These are phyloP conservation scores for Penicillium bialowiezense DNA, from an alignment of 495 filamentous ascomycete genomes.

Conservation along the genomic window DNA sequence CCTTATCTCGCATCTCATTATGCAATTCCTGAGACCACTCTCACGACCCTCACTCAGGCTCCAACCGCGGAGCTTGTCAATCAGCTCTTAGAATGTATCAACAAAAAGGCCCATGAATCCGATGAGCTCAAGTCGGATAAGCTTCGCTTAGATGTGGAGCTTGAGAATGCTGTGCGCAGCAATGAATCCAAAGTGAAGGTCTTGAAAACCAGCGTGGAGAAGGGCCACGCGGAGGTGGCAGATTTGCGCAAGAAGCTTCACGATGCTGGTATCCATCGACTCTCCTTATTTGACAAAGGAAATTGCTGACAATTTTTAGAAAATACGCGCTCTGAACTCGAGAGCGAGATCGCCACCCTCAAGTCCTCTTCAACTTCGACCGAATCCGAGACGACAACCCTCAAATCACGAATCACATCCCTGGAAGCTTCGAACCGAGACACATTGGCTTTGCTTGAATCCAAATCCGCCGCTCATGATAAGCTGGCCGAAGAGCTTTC, in stretches of 20 bases:
- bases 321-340: slow-evolving; percentile 60
- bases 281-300: background rate
- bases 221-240: slow-evolving; percentile 74
- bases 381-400: slow-evolving; percentile 68
- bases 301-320: slow-evolving; percentile 45
- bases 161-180: slow-evolving; percentile 80
- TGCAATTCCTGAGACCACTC: slow-evolving; percentile 63
- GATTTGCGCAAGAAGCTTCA: slow-evolving; percentile 75
- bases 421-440: slow-evolving; percentile 91
- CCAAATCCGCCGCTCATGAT: slow-evolving; percentile 85
- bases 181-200: slow-evolving; percentile 77
- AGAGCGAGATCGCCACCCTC: slow-evolving; percentile 76
- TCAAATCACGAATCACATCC: slow-evolving; percentile 75
- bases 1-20: slow-evolving; percentile 74
- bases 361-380: slow-evolving; percentile 74
- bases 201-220: slow-evolving; percentile 76
- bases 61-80: slow-evolving; percentile 78
- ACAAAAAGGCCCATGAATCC: slow-evolving; percentile 72
- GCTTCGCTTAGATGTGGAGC: slow-evolving; percentile 81
- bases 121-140: slow-evolving; percentile 80
- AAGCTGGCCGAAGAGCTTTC: slow-evolving; percentile 81
- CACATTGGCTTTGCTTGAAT: slow-evolving; percentile 79
- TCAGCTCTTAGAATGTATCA: slow-evolving; percentile 62
- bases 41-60: slow-evolving; percentile 62
- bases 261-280: slow-evolving; percentile 61